These are phyloP conservation scores for Grosmannia penicillata DNA, from an alignment of 2,329 filamentous ascomycete genomes.

Conservation along the genomic window DNA sequence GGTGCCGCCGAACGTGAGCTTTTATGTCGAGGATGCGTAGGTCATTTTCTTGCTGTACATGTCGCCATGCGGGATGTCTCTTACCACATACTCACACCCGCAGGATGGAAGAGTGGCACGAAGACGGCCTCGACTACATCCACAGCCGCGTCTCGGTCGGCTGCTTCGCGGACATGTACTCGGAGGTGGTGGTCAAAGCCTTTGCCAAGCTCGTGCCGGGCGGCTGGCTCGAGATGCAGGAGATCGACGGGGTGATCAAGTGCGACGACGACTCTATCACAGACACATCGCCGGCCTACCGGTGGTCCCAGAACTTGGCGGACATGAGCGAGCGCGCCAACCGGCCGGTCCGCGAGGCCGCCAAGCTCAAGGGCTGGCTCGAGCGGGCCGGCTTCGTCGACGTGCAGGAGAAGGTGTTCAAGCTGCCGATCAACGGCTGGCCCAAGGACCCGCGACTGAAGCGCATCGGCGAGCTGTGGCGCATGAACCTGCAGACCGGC, in stretches of 20 bases:
- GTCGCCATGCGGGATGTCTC: background rate
- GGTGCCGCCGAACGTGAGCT: conserved; percentile 60
- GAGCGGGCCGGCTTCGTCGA: conserved; percentile 17
- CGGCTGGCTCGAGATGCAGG: conserved; percentile 40
- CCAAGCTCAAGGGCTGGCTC: conserved; percentile 13
- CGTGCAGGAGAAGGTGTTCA: conserved; percentile 14
- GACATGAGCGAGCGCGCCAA: conserved; percentile 7
- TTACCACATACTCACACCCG: too few species aligned
- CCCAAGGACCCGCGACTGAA: conserved; percentile 15
- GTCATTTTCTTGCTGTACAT: conserved; percentile 7
- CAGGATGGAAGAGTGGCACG: conserved; percentile 32
- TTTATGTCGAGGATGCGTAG: conserved; percentile 53
- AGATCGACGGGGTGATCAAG: conserved; percentile 18
- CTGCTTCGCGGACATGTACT: conserved; percentile 33
- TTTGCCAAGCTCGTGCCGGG: conserved; percentile 34
- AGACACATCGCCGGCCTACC: conserved; percentile 5
- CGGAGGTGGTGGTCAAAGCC: conserved; percentile 34
- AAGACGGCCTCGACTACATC: conserved; percentile 38
- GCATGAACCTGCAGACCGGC: conserved; percentile 15
- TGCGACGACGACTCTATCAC: conserved; percentile 16
- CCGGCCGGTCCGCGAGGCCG: conserved; percentile 10
- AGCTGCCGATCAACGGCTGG: conserved; percentile 21
- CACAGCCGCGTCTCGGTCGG: conserved; percentile 34
- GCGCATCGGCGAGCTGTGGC: conserved; percentile 18
- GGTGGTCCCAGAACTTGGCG: conserved; percentile 12